phyloP scores from a whole-genome alignment of 495 filamentous ascomycete genomes.

The Neurospora sp. region DNA sequence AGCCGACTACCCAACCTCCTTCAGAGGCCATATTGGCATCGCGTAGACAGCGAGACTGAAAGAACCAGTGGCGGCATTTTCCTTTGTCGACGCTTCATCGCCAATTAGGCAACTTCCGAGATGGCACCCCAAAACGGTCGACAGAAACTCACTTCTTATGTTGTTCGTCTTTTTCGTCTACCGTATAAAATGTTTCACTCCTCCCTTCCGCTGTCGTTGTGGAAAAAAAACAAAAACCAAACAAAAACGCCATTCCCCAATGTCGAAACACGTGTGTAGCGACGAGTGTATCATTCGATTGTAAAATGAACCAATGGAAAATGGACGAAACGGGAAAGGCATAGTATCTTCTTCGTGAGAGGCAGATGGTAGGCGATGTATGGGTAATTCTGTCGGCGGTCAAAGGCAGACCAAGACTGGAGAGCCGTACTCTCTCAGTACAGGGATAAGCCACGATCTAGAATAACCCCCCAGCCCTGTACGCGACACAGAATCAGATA shows the following conservation, averaged over 20 bases:
- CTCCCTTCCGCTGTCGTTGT: neutral
- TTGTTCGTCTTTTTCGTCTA: neutral
- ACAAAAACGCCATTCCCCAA: neutral
- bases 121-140: neutral
- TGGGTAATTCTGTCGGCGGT: neutral
- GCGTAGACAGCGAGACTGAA: constrained; percentile 12
- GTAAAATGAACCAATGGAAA: neutral
- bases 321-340: neutral
- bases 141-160: neutral
- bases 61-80: neutral
- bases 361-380: neutral
- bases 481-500: neutral
- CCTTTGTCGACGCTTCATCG: constrained; percentile 21
- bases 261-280: neutral
- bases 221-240: neutral
- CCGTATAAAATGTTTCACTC: neutral
- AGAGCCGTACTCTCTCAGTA: neutral
- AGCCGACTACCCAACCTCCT: neutral
- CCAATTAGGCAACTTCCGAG: constrained; percentile 4
- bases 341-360: neutral
- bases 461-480: neutral
- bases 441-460: neutral
- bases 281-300: neutral
- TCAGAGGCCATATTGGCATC: constrained; percentile 11
- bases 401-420: neutral